Evolutionary conservation across 2,329 filamentous ascomycete species (phyloP).

Genomic region (Seiridium cupressi): DNA sequence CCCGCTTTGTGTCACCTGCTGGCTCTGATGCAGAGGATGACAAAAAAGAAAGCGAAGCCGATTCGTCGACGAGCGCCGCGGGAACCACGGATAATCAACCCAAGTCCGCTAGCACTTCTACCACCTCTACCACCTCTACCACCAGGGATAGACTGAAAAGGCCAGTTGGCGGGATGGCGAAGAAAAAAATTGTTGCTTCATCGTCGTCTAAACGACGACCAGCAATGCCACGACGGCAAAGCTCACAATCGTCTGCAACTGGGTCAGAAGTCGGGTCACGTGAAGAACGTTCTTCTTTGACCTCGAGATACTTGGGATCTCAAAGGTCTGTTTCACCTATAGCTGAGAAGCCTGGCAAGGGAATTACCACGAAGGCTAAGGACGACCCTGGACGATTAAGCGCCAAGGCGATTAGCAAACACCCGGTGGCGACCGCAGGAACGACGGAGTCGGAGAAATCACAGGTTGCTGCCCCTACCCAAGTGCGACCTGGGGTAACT

Average conservation of each 20-base stretch:
- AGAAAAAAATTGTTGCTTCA: constrained; percentile 42
- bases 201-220: constrained; percentile 44
- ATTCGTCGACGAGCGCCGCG: constrained; percentile 39
- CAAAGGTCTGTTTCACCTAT: constrained; percentile 23
- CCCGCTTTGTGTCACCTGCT: constrained; percentile 57
- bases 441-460: background rate
- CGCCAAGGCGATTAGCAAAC: constrained; percentile 49
- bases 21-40: constrained; percentile 43
- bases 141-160: constrained; percentile 24
- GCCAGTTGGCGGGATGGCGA: constrained; percentile 16
- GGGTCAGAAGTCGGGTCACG: constrained; percentile 30
- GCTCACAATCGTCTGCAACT: constrained; percentile 43
- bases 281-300: constrained; percentile 25
- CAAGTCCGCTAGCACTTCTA: constrained; percentile 17
- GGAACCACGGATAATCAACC: constrained; percentile 23
- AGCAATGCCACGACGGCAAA: constrained; percentile 42
- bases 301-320: constrained; percentile 18
- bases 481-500: background rate
- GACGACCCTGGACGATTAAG: constrained; percentile 26
- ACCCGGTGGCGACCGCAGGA: constrained; percentile 26
- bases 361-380: constrained; percentile 3
- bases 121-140: constrained; percentile 12
- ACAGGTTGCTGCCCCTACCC: background rate
- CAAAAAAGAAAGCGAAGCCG: constrained; percentile 29
- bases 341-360: constrained; percentile 22